phyloP scores from a whole-genome alignment of 768 basidiomycete species.

The Amyloporia xantha region DNA sequence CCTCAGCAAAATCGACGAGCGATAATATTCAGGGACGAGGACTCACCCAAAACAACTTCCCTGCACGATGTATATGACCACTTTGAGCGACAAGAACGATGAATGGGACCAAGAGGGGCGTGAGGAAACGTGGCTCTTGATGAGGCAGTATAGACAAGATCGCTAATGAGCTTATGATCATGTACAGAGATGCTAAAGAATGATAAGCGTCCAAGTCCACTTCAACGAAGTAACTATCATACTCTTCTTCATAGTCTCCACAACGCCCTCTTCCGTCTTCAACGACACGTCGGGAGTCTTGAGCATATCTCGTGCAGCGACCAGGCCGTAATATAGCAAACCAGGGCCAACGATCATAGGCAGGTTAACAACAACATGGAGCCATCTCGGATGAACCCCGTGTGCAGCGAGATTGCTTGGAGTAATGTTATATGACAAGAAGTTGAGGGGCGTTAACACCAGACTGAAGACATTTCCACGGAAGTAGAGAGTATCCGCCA shows the following conservation, averaged over 20 bases:
- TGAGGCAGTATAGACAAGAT: conserved; percentile 31
- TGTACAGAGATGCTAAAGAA: conserved; percentile 23
- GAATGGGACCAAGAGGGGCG: conserved; percentile 28
- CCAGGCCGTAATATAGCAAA: conserved; percentile 17
- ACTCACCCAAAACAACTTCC: conserved; percentile 29
- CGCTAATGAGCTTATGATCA: conserved; percentile 23
- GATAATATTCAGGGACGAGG: background rate
- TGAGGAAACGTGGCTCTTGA: conserved; percentile 34
- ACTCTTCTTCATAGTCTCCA: background rate
- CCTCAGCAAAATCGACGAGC: too few species aligned
- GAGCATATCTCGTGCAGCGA: conserved; percentile 13
- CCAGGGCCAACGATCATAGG: conserved; percentile 33
- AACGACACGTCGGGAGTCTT: background rate
- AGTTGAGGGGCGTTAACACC: conserved; percentile 32
- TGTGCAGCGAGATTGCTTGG: conserved; percentile 31
- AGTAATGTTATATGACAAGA: conserved; percentile 32
- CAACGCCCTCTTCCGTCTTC: background rate
- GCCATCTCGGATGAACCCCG: conserved; percentile 35
- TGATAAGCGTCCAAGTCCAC: background rate
- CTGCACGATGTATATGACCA: conserved; percentile 18
- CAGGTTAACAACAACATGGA: conserved; percentile 33
- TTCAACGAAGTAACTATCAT: conserved; percentile 3
- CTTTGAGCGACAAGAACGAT: conserved; percentile 24
- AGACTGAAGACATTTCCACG: conserved; percentile 13
- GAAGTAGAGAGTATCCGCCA: conserved; percentile 30